Conservation (phyloP, 2,329 filamentous ascomycete species). For the Hypoxylon sp. region DNA sequence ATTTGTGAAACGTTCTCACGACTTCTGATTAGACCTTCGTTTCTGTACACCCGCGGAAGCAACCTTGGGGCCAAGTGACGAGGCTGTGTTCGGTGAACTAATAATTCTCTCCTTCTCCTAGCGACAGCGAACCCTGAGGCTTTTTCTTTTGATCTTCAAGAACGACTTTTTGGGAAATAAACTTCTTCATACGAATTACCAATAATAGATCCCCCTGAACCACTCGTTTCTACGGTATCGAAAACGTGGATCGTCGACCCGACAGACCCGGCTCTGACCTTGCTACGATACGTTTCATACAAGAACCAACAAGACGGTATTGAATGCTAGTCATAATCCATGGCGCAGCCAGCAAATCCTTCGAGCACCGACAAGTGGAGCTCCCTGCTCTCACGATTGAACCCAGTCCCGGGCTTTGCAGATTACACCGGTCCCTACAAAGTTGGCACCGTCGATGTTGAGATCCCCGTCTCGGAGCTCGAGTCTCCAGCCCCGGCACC, state of each 20-base stretch:
- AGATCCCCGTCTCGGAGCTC: slow-evolving; percentile 77
- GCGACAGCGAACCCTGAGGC: slow-evolving; percentile 26
- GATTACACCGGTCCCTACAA: slow-evolving; percentile 82
- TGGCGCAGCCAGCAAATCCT: slow-evolving; percentile 43
- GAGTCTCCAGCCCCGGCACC: slow-evolving; percentile 68
- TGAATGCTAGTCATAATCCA: slow-evolving; percentile 17
- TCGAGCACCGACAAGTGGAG: slow-evolving; percentile 58
- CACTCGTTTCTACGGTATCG: neutral
- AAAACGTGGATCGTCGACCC: neutral
- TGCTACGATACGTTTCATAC: neutral
- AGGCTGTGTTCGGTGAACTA: slow-evolving; percentile 37
- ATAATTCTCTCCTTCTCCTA: slow-evolving; percentile 21
- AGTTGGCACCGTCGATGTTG: slow-evolving; percentile 84
- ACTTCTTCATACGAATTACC: slow-evolving; percentile 2
- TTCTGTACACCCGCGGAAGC: slow-evolving; percentile 9
- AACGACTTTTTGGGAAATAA: slow-evolving; percentile 1
- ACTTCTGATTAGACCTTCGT: slow-evolving; percentile 9
- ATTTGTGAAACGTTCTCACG: slow-evolving; percentile 12
- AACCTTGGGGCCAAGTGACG: slow-evolving; percentile 11
- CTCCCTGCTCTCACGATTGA: slow-evolving; percentile 69
- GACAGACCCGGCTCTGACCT: neutral
- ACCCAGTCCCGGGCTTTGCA: slow-evolving; percentile 79
- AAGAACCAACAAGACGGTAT: neutral
- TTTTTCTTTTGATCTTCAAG: slow-evolving; percentile 9
- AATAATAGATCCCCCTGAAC: neutral